Percentiles rank a stretch among this genome's conserved stretches.
phyloP scores from a whole-genome alignment of 345 rosid species.

The Citrus hindsii region DNA sequence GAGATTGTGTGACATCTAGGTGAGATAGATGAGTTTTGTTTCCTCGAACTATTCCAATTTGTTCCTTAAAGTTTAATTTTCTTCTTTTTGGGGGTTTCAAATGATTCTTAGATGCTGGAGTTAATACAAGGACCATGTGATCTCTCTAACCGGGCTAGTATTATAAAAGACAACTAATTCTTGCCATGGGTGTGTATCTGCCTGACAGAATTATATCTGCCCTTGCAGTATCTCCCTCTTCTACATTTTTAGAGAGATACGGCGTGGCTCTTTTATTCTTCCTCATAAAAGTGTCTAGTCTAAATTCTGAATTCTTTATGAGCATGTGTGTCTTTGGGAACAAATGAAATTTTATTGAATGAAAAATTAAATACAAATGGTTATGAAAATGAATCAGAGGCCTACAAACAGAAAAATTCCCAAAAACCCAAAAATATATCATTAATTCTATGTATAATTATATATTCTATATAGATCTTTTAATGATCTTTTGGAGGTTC shows the following conservation, averaged over 20 bases:
- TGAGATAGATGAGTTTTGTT: conserved; percentile 19
- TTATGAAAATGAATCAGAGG: not conserved
- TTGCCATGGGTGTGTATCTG: not conserved
- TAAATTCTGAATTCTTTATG: not conserved
- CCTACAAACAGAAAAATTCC: not conserved
- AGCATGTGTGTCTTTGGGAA: not conserved
- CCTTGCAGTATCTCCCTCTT: not conserved
- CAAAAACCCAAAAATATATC: not conserved
- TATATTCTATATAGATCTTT: no score
- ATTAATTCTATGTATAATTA: not conserved
- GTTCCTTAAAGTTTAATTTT: not conserved
- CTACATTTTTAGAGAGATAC: not conserved
- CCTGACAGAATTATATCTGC: not conserved
- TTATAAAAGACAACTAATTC: not conserved
- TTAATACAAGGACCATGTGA: not conserved
- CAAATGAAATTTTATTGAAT: no score
- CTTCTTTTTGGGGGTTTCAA: not conserved
- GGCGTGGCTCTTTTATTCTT: not conserved
- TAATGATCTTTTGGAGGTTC: no score
- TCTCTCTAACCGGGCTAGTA: not conserved
- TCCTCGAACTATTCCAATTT: not conserved
- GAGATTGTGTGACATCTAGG: conserved; percentile 99
- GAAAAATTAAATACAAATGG: no score
- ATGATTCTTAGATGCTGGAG: not conserved
- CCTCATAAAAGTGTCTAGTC: not conserved